phyloP scores from a whole-genome alignment of 2,329 filamentous ascomycete species.

The Ophiostoma ulmi region DNA sequence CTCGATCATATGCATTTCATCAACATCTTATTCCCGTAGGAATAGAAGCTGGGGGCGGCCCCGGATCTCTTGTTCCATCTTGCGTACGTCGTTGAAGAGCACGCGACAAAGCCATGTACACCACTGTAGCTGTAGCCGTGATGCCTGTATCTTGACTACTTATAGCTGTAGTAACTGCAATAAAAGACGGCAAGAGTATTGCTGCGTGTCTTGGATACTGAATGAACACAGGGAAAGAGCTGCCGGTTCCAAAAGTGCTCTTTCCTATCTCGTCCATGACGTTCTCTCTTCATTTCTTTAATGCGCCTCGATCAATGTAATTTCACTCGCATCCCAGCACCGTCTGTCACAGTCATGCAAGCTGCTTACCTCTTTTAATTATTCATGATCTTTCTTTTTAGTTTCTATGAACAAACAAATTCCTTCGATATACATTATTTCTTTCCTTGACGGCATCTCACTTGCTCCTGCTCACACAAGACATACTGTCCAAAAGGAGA shows the following conservation, averaged over 20 bases:
- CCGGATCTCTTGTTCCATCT: background rate
- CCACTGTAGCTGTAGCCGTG: background rate
- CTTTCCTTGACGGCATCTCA: background rate
- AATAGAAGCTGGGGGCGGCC: background rate
- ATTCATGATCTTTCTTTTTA: background rate
- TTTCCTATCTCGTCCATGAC: background rate
- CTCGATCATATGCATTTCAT: background rate
- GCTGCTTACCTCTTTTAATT: background rate
- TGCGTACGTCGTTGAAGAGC: background rate
- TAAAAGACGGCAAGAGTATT: no score
- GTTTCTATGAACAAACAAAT: background rate
- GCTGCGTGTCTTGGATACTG: background rate
- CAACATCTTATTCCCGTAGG: background rate
- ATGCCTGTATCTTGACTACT: no score
- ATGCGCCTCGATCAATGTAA: conserved; percentile 2
- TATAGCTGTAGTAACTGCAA: no score
- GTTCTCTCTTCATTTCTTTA: background rate
- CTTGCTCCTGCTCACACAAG: background rate
- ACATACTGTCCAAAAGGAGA: background rate
- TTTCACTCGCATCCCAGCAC: background rate
- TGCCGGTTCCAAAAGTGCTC: background rate
- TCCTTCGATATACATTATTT: no score
- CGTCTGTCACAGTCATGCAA: background rate
- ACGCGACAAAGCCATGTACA: background rate
- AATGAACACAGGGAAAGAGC: background rate